Evolutionary conservation across 2,329 filamentous ascomycete species (phyloP), one percentile per base, ranked within the genome.

Genomic region (Cercospora brassicicola): DNA sequence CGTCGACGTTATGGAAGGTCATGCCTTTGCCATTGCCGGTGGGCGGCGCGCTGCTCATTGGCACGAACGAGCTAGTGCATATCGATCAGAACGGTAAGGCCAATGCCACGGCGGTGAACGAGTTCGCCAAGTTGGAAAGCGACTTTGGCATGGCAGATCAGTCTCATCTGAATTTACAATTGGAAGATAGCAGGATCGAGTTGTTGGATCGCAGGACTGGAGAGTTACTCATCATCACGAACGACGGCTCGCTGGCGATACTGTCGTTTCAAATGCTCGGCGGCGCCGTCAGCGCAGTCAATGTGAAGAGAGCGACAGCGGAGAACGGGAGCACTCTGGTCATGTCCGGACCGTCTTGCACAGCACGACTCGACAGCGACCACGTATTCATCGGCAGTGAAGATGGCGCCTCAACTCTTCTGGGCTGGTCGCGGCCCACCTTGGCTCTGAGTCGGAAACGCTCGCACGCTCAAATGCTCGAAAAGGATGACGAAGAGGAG

Each of bases 81-180:
- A 89, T 99, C 72, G 94, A 98, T 76, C 95, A 99, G 83, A 93
- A 93, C 10, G 95, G 95, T 31, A 97, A 96, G 79, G 88, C 93
- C 11, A 97, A 93, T 75, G 94, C 93, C 2, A 91, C 98, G 67
- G 94, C 91, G 3, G 92, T 99, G 71, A 99, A 99, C 76, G 87
- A 92, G 36, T 96, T 97, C 81, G 90, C 94, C 4, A 92, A 90
- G 78, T 88, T 91, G 69, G 88, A 88, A 71, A 97, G 94, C 2
- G 87, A 90, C 0, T 98, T 97, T 75, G 88, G 90, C 61, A 88
- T 99, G 78, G 86, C 88, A 4, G 95, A 99, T 78, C 94, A 97
- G 79, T 91, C 93, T 0, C 88, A 92, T 56, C 84, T 98, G 55
- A 87, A 87, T 15, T 82, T 98, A 68, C 91, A 90, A 39, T 83